Conservation (phyloP, 345 rosid genomes). For the Salix caprea region DNA sequence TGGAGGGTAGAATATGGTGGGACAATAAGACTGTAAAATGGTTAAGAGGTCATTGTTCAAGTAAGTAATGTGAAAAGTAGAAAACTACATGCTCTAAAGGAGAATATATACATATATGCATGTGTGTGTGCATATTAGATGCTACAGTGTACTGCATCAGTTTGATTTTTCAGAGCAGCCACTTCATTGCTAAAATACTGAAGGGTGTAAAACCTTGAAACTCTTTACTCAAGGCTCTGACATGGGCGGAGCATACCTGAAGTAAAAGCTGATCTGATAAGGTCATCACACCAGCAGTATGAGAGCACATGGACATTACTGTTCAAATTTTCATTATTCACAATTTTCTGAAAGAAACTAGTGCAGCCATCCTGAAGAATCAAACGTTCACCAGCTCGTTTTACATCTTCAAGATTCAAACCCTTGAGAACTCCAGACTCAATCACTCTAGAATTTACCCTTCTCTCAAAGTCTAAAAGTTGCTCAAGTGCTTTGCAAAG, state of each 20-base stretch:
- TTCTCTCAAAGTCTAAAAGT: constrained; percentile 73
- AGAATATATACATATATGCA: not conserved
- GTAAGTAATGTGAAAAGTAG: not conserved
- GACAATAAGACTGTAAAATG: not conserved
- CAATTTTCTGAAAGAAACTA: constrained; percentile 58
- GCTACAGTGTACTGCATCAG: not conserved
- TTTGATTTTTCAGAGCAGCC: not conserved
- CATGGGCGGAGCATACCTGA: constrained; percentile 44
- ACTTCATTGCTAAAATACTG: not conserved
- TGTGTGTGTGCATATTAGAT: not conserved
- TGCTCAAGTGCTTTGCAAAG: constrained; percentile 62
- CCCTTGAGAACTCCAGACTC: constrained; percentile 88
- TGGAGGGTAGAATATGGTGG: not conserved
- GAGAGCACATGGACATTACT: constrained; percentile 70
- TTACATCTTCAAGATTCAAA: constrained; percentile 77
- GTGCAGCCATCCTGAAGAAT: constrained; percentile 91
- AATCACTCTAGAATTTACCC: constrained; percentile 76
- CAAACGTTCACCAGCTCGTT: constrained; percentile 80
- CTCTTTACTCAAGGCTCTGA: not conserved
- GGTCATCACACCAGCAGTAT: constrained; percentile 96
- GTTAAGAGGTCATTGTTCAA: not conserved
- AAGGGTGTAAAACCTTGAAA: not conserved
- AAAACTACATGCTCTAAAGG: not conserved
- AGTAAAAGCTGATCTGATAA: constrained; percentile 70
- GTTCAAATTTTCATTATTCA: constrained; percentile 47